Evolutionary conservation across 345 rosid genomes (phyloP).

Genomic region (Pseudoturritis turrita): DNA sequence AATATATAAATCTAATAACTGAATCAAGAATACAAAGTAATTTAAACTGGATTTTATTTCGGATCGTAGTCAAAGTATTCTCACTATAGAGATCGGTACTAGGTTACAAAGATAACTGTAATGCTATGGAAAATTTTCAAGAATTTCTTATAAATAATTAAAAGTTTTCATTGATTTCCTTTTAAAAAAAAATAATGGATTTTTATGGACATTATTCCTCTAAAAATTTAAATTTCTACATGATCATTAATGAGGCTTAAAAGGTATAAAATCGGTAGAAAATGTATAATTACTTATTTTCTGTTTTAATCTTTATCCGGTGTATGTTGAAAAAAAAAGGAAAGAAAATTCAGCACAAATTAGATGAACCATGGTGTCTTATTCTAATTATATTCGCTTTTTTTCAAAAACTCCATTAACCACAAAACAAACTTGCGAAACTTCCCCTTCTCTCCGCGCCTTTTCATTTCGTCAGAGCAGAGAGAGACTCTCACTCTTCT

Average conservation of each 20-base stretch:
- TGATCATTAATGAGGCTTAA: background rate
- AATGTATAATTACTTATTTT: background rate
- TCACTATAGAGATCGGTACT: no score
- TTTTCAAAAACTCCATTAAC: conserved; percentile 5
- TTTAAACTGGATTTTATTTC: background rate
- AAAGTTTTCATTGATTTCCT: background rate
- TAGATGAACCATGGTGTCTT: background rate
- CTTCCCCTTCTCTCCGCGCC: conserved; percentile 30
- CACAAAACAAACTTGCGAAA: conserved; percentile 6
- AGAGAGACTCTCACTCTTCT: background rate
- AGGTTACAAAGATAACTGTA: no score
- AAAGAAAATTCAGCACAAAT: background rate
- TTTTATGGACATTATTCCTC: background rate
- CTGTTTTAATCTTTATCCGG: background rate
- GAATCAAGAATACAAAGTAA: background rate
- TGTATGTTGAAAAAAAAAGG: background rate
- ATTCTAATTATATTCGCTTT: background rate
- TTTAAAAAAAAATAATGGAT: background rate
- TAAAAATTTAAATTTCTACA: background rate
- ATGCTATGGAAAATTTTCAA: background rate
- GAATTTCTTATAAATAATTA: no score
- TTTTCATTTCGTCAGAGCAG: background rate
- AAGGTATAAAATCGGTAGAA: background rate
- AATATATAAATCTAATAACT: background rate
- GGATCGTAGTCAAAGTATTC: background rate